Conservation (phyloP, 306 rosid species). For the Glycine tomentella region DNA sequence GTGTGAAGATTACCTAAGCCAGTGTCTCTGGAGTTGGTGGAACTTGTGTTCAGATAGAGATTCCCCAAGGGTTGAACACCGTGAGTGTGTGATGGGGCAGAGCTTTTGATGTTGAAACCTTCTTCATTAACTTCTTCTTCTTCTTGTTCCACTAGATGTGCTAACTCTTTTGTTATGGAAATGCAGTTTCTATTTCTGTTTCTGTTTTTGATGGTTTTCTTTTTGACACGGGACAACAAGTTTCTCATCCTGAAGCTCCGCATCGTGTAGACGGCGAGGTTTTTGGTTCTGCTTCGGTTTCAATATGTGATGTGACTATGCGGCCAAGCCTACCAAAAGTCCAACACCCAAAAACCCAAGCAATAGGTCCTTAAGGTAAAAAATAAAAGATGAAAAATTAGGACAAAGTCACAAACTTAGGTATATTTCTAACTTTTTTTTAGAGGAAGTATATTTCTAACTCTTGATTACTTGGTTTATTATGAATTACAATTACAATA, state of each 20-base stretch:
- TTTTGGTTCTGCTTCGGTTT: too few relatives aligned
- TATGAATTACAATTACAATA: too few relatives aligned
- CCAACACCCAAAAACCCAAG: too few relatives aligned
- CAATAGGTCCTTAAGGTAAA: too few relatives aligned
- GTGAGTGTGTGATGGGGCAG: constrained; percentile 69
- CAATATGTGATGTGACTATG: background rate
- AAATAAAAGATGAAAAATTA: too few relatives aligned
- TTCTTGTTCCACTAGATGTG: constrained; percentile 41
- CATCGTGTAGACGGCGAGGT: constrained; percentile 42
- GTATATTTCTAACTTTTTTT: too few relatives aligned
- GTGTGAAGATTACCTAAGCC: constrained; percentile 86
- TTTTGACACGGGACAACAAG: constrained; percentile 47
- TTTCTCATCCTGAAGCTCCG: constrained; percentile 54
- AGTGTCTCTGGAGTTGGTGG: constrained; percentile 74
- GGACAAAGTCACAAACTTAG: too few relatives aligned
- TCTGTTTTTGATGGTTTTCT: constrained; percentile 40
- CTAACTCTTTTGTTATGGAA: constrained; percentile 32
- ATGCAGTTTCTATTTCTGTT: constrained; percentile 46
- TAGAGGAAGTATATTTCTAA: too few relatives aligned
- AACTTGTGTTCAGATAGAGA: constrained; percentile 68
- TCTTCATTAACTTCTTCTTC: constrained; percentile 50
- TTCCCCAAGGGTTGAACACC: constrained; percentile 92
- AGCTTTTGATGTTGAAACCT: constrained; percentile 80
- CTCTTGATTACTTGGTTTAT: too few relatives aligned
- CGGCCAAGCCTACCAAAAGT: background rate